These are phyloP conservation scores for Termitomyces heimii DNA, from an alignment of 768 basidiomycete genomes.

Conservation along the genomic window DNA sequence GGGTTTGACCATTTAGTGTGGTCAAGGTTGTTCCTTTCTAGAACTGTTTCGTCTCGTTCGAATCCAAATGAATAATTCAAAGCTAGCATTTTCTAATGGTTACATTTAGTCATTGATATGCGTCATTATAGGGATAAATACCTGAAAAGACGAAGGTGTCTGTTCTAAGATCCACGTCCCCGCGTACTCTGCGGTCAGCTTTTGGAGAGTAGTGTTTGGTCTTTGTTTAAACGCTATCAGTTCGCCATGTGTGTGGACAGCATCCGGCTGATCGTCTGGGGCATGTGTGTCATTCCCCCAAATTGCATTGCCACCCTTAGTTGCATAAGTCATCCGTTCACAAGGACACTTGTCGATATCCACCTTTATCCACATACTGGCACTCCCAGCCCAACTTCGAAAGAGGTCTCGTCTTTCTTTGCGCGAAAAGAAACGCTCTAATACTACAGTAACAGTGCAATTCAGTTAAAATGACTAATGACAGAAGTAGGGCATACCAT, in stretches of 20 bases:
- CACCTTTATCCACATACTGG: conserved; percentile 92
- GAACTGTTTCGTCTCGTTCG: conserved; percentile 61
- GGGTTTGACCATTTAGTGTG: conserved; percentile 92
- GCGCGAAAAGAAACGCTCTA: conserved; percentile 87
- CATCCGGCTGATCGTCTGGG: conserved; percentile 65
- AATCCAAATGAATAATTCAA: conserved; percentile 88
- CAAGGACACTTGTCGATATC: not conserved
- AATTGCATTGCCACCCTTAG: conserved; percentile 73
- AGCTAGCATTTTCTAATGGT: conserved; percentile 64
- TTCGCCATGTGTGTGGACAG: conserved; percentile 66
- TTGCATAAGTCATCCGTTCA: not conserved
- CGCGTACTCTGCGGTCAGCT: conserved; percentile 77
- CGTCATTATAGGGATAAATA: conserved; percentile 18
- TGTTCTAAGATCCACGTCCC: conserved; percentile 76
- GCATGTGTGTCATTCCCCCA: conserved; percentile 78
- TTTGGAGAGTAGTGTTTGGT: conserved; percentile 26
- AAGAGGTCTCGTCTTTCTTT: conserved; percentile 87
- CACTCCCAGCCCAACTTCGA: conserved; percentile 92
- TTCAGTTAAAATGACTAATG: not conserved
- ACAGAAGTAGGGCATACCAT: conserved; percentile 38
- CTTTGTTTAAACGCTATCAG: conserved; percentile 71
- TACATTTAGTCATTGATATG: conserved; percentile 1
- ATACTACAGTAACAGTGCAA: conserved; percentile 34
- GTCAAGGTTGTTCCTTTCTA: conserved; percentile 66
- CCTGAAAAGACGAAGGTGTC: conserved; percentile 80